phyloP scores from a whole-genome alignment of 768 basidiomycete species.

The Amanita brunnescens region DNA sequence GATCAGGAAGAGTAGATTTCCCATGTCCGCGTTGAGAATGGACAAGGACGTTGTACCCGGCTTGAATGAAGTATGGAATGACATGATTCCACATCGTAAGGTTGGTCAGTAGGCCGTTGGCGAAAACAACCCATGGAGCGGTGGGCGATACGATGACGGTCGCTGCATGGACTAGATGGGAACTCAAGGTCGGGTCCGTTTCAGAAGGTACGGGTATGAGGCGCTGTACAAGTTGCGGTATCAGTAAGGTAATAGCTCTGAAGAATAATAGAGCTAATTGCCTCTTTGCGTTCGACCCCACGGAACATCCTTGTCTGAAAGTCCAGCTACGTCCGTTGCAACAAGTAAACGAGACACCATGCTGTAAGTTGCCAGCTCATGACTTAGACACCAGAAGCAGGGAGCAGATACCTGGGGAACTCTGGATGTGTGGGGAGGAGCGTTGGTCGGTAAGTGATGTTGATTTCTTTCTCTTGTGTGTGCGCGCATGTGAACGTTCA shows the following conservation, averaged over 20 bases:
- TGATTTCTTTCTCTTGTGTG: neutral
- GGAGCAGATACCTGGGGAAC: constrained; percentile 31
- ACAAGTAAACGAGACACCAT: constrained; percentile 64
- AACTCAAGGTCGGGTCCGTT: constrained; percentile 12
- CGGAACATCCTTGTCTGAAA: constrained; percentile 37
- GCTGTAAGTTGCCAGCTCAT: constrained; percentile 47
- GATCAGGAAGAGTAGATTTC: constrained; percentile 26
- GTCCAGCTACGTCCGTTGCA: constrained; percentile 50
- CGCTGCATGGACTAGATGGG: constrained; percentile 32
- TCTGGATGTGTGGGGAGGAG: constrained; percentile 45
- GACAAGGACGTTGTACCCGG: constrained; percentile 33
- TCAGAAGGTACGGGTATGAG: constrained; percentile 28
- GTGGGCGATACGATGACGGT: constrained; percentile 29
- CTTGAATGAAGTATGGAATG: constrained; percentile 30
- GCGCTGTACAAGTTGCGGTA: constrained; percentile 21
- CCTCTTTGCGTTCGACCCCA: constrained; percentile 40
- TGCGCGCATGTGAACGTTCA: neutral
- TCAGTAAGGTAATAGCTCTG: neutral
- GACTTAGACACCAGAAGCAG: constrained; percentile 30
- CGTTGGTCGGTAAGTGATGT: constrained; percentile 29
- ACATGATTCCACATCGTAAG: constrained; percentile 39
- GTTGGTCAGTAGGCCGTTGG: constrained; percentile 43
- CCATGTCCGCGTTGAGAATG: constrained; percentile 49
- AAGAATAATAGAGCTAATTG: constrained; percentile 10
- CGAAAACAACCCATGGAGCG: constrained; percentile 43